phyloP scores from a whole-genome alignment of 2,329 filamentous ascomycete genomes.

The Aureobasidium sp. region DNA sequence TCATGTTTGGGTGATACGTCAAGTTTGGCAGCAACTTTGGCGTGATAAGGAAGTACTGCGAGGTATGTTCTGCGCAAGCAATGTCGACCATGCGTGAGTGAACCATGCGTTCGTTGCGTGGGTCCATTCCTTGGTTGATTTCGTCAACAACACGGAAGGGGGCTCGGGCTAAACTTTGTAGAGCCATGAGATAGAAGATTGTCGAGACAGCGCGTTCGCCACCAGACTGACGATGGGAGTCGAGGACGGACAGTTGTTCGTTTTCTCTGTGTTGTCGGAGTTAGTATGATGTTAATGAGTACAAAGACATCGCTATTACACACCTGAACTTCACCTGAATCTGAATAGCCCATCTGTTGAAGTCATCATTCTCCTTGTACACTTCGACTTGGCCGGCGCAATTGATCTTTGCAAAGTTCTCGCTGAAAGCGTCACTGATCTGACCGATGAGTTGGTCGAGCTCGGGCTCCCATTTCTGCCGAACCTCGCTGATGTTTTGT shows the following conservation, averaged over 20 bases:
- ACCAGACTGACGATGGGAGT: slow-evolving; percentile 89
- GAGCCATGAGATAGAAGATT: slow-evolving; percentile 97
- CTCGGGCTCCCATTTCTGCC: slow-evolving; percentile 71
- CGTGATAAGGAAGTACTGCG: slow-evolving; percentile 92
- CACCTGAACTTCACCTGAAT: slow-evolving; percentile 94
- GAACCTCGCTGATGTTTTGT: slow-evolving; percentile 57
- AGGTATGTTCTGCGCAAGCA: slow-evolving; percentile 68
- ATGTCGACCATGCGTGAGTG: slow-evolving; percentile 98
- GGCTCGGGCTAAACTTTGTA: slow-evolving; percentile 86
- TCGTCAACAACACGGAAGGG: slow-evolving; percentile 98
- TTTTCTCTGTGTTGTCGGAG: slow-evolving; percentile 51
- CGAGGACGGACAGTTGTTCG: slow-evolving; percentile 76
- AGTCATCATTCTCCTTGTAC: slow-evolving; percentile 79
- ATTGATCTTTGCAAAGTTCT: slow-evolving; percentile 90
- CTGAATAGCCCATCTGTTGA: slow-evolving; percentile 87
- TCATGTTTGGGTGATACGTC: slow-evolving; percentile 85
- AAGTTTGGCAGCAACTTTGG: slow-evolving; percentile 85
- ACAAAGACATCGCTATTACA: slow-evolving; percentile 24
- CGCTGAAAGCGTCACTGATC: slow-evolving; percentile 85
- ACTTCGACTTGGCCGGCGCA: slow-evolving; percentile 87
- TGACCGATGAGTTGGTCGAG: slow-evolving; percentile 69
- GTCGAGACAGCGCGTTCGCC: slow-evolving; percentile 94
- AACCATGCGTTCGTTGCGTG: slow-evolving; percentile 94
- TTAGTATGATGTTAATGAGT: slow-evolving; percentile 17
- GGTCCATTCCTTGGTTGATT: slow-evolving; percentile 99